A percentile compares a stretch with the other conserved stretches of the same genome.
Evolutionary conservation across 257 asterid genomes (phyloP).

Genomic region (Nicotiana tomentosiformis): DNA sequence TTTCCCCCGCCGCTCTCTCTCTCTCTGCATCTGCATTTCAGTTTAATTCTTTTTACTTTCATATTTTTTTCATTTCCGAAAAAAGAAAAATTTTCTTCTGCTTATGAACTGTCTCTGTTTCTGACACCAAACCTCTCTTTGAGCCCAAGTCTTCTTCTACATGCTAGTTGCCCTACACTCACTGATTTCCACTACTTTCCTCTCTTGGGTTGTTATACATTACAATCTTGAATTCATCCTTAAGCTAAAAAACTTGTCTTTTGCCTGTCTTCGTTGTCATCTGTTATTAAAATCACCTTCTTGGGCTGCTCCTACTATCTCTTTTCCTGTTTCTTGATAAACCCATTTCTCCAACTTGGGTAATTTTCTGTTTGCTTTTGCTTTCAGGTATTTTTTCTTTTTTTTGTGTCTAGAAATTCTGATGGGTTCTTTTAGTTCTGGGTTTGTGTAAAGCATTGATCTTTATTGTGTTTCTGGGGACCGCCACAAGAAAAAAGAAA

Average conservation of each 20-base stretch:
- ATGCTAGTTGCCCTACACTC: neutral
- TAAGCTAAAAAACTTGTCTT: slow-evolving; percentile 15
- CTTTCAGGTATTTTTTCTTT: neutral
- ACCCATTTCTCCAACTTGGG: slow-evolving; percentile 11
- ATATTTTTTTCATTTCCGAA: neutral
- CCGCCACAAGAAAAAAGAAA: slow-evolving; percentile 26
- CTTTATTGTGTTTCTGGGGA: slow-evolving; percentile 10
- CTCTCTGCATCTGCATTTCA: neutral
- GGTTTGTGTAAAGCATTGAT: slow-evolving; percentile 10
- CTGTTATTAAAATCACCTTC: neutral
- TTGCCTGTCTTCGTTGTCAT: neutral
- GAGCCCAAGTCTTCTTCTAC: slow-evolving; percentile 50
- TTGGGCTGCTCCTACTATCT: neutral
- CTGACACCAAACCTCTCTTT: slow-evolving; percentile 45
- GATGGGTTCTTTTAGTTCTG: slow-evolving; percentile 11
- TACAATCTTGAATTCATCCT: slow-evolving; percentile 35
- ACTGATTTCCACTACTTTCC: slow-evolving; percentile 22
- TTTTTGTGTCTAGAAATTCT: neutral
- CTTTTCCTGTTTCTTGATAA: slow-evolving; percentile 10
- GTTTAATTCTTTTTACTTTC: neutral
- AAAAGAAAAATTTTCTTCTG: neutral
- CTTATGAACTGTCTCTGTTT: slow-evolving; percentile 3
- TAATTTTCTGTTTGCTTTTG: neutral
- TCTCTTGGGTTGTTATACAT: slow-evolving; percentile 39
- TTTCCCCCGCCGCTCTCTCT: neutral